Conservation (phyloP, 108 stramenopile genomes). For the Epithemia pelagica region DNA sequence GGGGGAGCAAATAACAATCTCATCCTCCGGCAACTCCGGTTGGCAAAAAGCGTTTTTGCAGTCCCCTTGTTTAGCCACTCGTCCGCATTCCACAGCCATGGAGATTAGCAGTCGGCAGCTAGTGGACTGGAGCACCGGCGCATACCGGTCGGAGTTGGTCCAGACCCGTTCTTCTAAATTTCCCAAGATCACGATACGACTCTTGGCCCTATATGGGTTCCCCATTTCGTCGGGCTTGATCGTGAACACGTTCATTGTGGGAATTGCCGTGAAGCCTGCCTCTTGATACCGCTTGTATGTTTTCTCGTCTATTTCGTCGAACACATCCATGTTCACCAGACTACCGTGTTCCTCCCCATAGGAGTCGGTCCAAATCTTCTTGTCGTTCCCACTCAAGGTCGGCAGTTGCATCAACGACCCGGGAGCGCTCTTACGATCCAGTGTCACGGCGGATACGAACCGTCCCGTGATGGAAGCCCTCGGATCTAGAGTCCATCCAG, state of each 20-base stretch:
- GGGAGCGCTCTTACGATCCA: too few relatives aligned
- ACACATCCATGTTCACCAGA: neutral
- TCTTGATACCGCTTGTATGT: neutral
- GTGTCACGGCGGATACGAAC: too few relatives aligned
- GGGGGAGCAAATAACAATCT: conserved; percentile 4
- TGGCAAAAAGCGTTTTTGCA: conserved; percentile 34
- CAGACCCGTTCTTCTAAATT: conserved; percentile 17
- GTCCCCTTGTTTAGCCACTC: conserved; percentile 17
- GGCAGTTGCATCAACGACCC: too few relatives aligned
- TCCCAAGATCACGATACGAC: conserved; percentile 16
- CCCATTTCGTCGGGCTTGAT: conserved; percentile 20
- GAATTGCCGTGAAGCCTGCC: conserved; percentile 2
- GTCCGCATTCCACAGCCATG: conserved; percentile 6
- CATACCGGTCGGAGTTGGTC: conserved; percentile 8
- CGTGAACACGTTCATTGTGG: conserved; percentile 17
- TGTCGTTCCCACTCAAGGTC: too few relatives aligned
- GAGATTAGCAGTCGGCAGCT: conserved; percentile 1
- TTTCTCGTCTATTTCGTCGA: neutral
- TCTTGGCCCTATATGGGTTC: conserved; percentile 9
- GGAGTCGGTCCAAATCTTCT: neutral
- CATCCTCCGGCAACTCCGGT: neutral
- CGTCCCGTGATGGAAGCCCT: too few relatives aligned
- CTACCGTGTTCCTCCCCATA: neutral
- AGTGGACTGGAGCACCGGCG: conserved; percentile 15
- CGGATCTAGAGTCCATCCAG: too few relatives aligned